These are phyloP conservation scores for Staphylotrichum tortipilum DNA, from an alignment of 495 filamentous ascomycete genomes.

Conservation along the genomic window DNA sequence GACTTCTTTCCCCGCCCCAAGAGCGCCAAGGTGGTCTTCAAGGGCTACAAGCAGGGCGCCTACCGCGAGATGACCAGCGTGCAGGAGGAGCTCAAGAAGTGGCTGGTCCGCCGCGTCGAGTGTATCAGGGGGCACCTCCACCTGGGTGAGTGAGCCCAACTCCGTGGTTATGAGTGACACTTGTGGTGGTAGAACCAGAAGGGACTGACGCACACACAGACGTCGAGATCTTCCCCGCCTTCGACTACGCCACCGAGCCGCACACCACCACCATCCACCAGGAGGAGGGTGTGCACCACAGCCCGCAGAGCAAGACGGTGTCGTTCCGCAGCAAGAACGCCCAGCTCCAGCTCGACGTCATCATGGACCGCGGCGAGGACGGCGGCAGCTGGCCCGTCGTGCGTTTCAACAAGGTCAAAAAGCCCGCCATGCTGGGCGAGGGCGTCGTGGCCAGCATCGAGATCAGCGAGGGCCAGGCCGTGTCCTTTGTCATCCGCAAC, in stretches of 20 bases:
- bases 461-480: slow-evolving; percentile 53
- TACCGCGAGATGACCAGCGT: slow-evolving; percentile 44
- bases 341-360: slow-evolving; percentile 56
- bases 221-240: slow-evolving; percentile 61
- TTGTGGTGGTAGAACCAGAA: no score
- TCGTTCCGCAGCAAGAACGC: slow-evolving; percentile 50
- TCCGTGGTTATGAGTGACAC: no score
- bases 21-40: slow-evolving; percentile 32
- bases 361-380: slow-evolving; percentile 48
- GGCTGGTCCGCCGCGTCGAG: slow-evolving; percentile 58
- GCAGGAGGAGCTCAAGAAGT: slow-evolving; percentile 48
- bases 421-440: slow-evolving; percentile 44
- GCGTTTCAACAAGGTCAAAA: slow-evolving; percentile 43
- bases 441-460: slow-evolving; percentile 51
- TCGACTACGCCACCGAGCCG: slow-evolving; percentile 53
- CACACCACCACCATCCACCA: slow-evolving; percentile 46
- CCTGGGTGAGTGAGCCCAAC: slow-evolving; percentile 31
- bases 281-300: slow-evolving; percentile 25
- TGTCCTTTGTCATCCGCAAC: slow-evolving; percentile 58
- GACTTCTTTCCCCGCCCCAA: slow-evolving; percentile 65
- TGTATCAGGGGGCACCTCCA: slow-evolving; percentile 56
- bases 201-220: no score
- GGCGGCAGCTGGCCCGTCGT: slow-evolving; percentile 40
- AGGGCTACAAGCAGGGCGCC: slow-evolving; percentile 36
- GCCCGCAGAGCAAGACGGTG: slow-evolving; percentile 47